Evolutionary conservation across 2,329 filamentous ascomycete genomes (phyloP), one percentile per base, ranked within the genome.

Genomic region (Aureobasidium lini): DNA sequence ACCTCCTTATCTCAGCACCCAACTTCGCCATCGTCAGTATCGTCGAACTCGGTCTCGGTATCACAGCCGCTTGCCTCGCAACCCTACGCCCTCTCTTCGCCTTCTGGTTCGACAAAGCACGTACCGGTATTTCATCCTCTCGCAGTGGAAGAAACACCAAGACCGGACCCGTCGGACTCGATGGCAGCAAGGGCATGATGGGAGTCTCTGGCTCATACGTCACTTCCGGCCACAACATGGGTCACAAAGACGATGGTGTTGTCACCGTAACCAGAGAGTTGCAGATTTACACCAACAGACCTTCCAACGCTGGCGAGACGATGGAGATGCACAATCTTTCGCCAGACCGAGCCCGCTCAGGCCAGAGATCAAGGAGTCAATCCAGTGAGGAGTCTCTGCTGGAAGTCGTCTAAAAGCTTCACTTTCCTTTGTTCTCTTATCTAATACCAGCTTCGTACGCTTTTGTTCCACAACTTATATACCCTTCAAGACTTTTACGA

Each of bases 31-130:
- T 71, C 18, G 66, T 66, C 63, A 67, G 66, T 3, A 65, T 66
- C 39, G 56, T 68, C 37, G 72, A 74, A 60, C 66, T 66, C 36
- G 70, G 70, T 15, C 60, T 73, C 4, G 70, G 69, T 15, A 69
- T 72, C 13, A 64, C 66, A 4, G 71, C 71, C 23, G 66, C 69
- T 2, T 69, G 66, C 3, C 61, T 71, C 1, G 67, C 69, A 1
- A 69, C 71, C 1, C 61, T 72, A 6, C 66, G 70, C 15, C 70
- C 71, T 5, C 62, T 74, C 2, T 68, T 71, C 59, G 59, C 60
- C 36, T 61, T 60, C 29, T 65, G 64, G 36, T 60, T 65, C 31
- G 53, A 61, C 36, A 60, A 57, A 32, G 61, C 56, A 28, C 57
- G 57, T 7, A 53, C 42, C 4, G 29, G 29, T 15, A 36, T 53